Evolutionary conservation across 2,329 filamentous ascomycete species (phyloP), one percentile per base, ranked within the genome.

Genomic region (Fusarium domesticum): DNA sequence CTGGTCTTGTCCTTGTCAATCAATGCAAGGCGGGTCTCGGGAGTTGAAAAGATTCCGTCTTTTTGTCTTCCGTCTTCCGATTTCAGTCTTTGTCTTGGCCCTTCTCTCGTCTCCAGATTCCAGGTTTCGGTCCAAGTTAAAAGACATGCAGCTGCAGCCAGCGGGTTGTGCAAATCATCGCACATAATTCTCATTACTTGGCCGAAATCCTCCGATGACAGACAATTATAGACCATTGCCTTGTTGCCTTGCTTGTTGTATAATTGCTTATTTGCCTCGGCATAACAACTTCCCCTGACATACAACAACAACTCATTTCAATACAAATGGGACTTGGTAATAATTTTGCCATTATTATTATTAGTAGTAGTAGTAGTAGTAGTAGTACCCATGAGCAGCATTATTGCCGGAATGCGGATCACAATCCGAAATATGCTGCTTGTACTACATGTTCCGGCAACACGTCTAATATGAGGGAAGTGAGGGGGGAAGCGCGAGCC

Each of bases 151-250:
- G 16, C 42, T 35, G 31, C 31, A 32, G 18, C 36, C 37, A 23
- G 18, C 18, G 18, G 16, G 36, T 47, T 34, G 34, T 35, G 43
- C 51, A 28, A 42, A 54, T 52, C 38, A 51, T 54, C 32, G 35
- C 35, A 40, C 47, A 39, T 48, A 48, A 39, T 45, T 45, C 37
- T 31, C 18, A 19, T 48, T 35, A 28, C 19, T 44, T 34, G 23
- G 44, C 53, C 53, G 53, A 51, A 47, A 56, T 42, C 30, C 47
- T 31, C 53, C 50, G 53, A 51, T 32, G n/a, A n/a, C n/a, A n/a
- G n/a, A n/a, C n/a, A n/a, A n/a, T n/a, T n/a, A n/a, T n/a, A n/a
- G n/a, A n/a, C n/a, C 14, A 28, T 28, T 8, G 10, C 23, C 14
- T 10, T 28, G 23, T 8, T 28, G 23, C 23, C 23, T 28, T 28